These are phyloP conservation scores for Pichia sp. DNA, from an alignment of 1,139 yeast genomes.

Conservation along the genomic window DNA sequence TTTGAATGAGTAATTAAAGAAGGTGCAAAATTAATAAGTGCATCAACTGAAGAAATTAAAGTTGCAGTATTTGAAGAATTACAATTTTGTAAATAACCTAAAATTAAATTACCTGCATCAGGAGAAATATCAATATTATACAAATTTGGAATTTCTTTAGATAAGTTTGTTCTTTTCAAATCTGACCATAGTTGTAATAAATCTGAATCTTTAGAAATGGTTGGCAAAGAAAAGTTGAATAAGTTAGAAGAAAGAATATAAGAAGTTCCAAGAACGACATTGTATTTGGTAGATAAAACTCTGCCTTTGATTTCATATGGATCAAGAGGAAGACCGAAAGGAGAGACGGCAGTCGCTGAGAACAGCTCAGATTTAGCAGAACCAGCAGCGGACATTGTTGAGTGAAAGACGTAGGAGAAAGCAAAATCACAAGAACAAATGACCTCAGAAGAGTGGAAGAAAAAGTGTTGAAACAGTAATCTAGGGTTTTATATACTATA, in stretches of 20 bases:
- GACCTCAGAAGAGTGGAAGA: too few relatives aligned
- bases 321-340: conserved; percentile 57
- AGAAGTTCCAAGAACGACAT: conserved; percentile 58
- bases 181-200: conserved; percentile 59
- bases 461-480: too few relatives aligned
- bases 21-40: conserved; percentile 63
- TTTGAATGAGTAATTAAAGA: conserved; percentile 34
- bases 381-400: conserved; percentile 11
- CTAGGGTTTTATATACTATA: too few relatives aligned
- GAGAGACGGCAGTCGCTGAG: conserved; percentile 36
- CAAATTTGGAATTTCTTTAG: conserved; percentile 52
- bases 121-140: conserved; percentile 67
- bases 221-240: conserved; percentile 61
- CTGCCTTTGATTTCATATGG: conserved; percentile 47
- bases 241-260: conserved; percentile 58
- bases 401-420: not conserved
- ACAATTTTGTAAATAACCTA: conserved; percentile 59
- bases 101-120: conserved; percentile 76
- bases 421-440: not conserved
- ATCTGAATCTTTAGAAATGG: conserved; percentile 39
- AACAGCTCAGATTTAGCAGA: conserved; percentile 25
- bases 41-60: conserved; percentile 62
- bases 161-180: conserved; percentile 46
- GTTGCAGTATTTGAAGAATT: conserved; percentile 27
- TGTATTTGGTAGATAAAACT: conserved; percentile 55